Evolutionary conservation across 345 rosid genomes (phyloP), one percentile per base, ranked within the genome.

Genomic region (Anastatica hierochuntica): DNA sequence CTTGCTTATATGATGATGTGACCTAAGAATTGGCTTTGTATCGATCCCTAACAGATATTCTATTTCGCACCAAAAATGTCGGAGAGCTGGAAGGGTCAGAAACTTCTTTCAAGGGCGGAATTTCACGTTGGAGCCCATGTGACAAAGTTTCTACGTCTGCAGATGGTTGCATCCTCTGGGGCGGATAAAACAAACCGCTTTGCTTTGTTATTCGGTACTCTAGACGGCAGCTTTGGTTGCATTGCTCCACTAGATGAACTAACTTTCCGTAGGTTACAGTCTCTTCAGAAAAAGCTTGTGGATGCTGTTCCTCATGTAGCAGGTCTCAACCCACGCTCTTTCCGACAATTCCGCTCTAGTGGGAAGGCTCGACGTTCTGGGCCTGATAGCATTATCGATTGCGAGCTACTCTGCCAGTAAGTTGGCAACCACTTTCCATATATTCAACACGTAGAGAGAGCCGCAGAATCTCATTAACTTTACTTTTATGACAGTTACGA

Each of bases 11-110:
- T n/a, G n/a, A n/a, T n/a, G n/a, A n/a, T n/a, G n/a, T n/a, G n/a
- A n/a, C n/a, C n/a, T n/a, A n/a, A n/a, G n/a, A n/a, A n/a, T n/a
- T n/a, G n/a, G n/a, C 33, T 47, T 29, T 29, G 37, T 35, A 38
- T 6, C 10, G 38, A 31, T 44, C 47, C 30, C 23, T 45, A 35
- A 49, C 78, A 92, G 98, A 77, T 92, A 70, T 92, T 92, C 78
- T 85, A 79, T 71, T 92, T 74, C 62, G 96, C 94, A 39, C 98
- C 95, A 24, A 92, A 88, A 81, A 79, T 83, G 81, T 76, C 88
- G 0, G 98, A 92, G 78, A 92, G 96, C 63, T 88, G 96, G 98
- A 92, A 88, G 58, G 96, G 98, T 41, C 94, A 79, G 71, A 92
- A 92, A 73, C 90, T 92, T 73, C 96, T 92, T 29, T 77, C 95